phyloP scores from a whole-genome alignment of 2,329 filamentous ascomycete genomes.

The Sordariomycetes sp. region DNA sequence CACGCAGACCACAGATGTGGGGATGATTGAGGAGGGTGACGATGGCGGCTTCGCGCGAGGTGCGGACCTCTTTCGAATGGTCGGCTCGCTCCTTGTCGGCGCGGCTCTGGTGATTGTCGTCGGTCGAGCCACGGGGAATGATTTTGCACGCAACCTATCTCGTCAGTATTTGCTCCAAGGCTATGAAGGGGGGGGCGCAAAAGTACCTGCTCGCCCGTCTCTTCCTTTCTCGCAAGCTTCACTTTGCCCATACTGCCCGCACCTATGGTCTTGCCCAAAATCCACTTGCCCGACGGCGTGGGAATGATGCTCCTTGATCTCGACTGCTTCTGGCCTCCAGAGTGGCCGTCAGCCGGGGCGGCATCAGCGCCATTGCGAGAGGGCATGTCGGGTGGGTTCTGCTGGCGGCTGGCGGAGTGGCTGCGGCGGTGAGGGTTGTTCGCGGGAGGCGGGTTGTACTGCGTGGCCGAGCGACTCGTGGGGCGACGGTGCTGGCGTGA shows the following conservation, averaged over 20 bases:
- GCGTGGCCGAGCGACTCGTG: too few species aligned
- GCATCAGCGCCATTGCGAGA: slow-evolving; percentile 44
- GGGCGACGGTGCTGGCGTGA: not conserved
- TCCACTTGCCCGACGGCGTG: slow-evolving; percentile 85
- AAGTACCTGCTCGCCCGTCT: slow-evolving; percentile 78
- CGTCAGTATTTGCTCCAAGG: too few species aligned
- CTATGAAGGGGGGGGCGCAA: slow-evolving; percentile 5
- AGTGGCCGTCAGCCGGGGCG: slow-evolving; percentile 27
- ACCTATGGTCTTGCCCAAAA: slow-evolving; percentile 91
- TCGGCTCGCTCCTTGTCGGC: slow-evolving; percentile 82
- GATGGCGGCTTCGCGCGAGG: slow-evolving; percentile 90
- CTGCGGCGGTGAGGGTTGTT: not conserved
- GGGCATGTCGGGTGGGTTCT: slow-evolving; percentile 32
- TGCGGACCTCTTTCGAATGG: slow-evolving; percentile 92
- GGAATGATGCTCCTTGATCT: slow-evolving; percentile 74
- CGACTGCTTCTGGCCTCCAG: slow-evolving; percentile 32
- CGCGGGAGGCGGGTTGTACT: too few species aligned
- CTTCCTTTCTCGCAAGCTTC: slow-evolving; percentile 84
- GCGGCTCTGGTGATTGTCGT: slow-evolving; percentile 66
- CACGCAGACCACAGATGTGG: slow-evolving; percentile 90
- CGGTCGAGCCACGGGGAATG: slow-evolving; percentile 80
- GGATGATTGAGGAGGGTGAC: slow-evolving; percentile 90
- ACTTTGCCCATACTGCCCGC: slow-evolving; percentile 99
- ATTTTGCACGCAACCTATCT: slow-evolving; percentile 95
- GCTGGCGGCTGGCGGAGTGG: not conserved